A percentile compares a stretch with the other conserved stretches of the same genome.
Evolutionary conservation across 176 grass and related monocot species (phyloP).

Genomic region (Carex scoparia): DNA sequence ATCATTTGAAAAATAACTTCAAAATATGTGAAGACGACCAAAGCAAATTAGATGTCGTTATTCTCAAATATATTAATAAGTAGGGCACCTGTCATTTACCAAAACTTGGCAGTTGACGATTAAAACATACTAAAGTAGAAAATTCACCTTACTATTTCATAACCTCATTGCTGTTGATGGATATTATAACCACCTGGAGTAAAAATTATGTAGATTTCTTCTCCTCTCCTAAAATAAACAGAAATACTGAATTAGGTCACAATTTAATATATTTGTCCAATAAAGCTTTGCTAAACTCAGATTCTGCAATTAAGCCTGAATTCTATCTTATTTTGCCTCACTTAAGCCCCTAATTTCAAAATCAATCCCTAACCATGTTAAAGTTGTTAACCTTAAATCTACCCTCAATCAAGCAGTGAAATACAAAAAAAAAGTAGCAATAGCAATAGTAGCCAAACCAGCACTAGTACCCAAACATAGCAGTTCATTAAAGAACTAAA

Average conservation of each 20-base stretch:
- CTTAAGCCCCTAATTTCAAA: background rate
- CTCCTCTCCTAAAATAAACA: slow-evolving; percentile 13
- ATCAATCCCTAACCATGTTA: background rate
- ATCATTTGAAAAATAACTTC: background rate
- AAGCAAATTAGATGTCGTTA: background rate
- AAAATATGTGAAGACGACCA: background rate
- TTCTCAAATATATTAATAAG: background rate
- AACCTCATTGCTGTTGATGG: too few species aligned
- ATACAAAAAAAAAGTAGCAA: background rate
- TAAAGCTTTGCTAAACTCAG: background rate
- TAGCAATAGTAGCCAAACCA: background rate
- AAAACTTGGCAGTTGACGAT: background rate
- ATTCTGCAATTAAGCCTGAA: background rate
- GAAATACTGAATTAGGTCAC: background rate
- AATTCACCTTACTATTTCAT: background rate
- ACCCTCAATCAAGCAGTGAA: background rate
- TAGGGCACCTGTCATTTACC: background rate
- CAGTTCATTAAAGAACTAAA: background rate
- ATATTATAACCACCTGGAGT: too few species aligned
- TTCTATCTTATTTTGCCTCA: background rate
- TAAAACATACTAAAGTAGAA: background rate
- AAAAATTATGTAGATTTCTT: background rate
- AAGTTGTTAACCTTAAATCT: background rate
- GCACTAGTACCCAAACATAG: background rate
- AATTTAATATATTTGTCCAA: background rate